Evolutionary conservation across 192 early-diverging fungal genomes (phyloP).

Genomic region (Backusella psychrophila): DNA sequence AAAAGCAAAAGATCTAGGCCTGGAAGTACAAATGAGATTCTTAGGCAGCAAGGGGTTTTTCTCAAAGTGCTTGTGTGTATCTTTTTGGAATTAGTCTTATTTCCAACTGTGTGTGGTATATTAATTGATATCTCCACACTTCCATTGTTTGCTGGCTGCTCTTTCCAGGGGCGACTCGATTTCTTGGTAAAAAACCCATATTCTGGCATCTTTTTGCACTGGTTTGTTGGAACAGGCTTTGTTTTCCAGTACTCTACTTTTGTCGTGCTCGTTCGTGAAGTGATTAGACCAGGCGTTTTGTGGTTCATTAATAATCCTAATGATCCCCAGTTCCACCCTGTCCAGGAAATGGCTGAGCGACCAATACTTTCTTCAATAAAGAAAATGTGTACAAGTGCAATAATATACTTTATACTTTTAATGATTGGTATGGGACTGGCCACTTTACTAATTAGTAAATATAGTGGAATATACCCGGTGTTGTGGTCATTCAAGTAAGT

Average conservation of each 20-base stretch:
- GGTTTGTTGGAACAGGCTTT: slow-evolving; percentile 91
- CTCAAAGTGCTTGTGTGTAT: slow-evolving; percentile 84
- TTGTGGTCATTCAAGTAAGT: slow-evolving; percentile 64
- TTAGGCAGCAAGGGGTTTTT: slow-evolving; percentile 48
- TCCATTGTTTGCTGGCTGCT: slow-evolving; percentile 66
- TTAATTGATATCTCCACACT: slow-evolving; percentile 79
- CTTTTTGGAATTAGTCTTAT: slow-evolving; percentile 78
- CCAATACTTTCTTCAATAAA: slow-evolving; percentile 72
- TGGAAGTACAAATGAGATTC: slow-evolving; percentile 37
- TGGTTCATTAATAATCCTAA: slow-evolving; percentile 98
- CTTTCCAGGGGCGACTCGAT: slow-evolving; percentile 42
- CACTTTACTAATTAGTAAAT: slow-evolving; percentile 25
- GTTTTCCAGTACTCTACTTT: slow-evolving; percentile 92
- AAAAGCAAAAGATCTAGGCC: slow-evolving; percentile 42
- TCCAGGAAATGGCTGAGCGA: slow-evolving; percentile 87
- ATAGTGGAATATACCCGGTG: slow-evolving; percentile 52
- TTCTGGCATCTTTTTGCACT: slow-evolving; percentile 74
- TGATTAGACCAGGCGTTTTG: slow-evolving; percentile 89
- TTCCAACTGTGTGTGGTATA: slow-evolving; percentile 87
- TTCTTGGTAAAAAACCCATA: slow-evolving; percentile 59
- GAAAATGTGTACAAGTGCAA: slow-evolving; percentile 73
- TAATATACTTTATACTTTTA: slow-evolving; percentile 85
- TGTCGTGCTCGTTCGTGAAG: slow-evolving; percentile 71
- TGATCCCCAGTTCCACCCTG: slow-evolving; percentile 88
- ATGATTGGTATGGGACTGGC: slow-evolving; percentile 66